These are phyloP conservation scores for Platismatia glauca DNA, from an alignment of 495 filamentous ascomycete species.

Conservation along the genomic window DNA sequence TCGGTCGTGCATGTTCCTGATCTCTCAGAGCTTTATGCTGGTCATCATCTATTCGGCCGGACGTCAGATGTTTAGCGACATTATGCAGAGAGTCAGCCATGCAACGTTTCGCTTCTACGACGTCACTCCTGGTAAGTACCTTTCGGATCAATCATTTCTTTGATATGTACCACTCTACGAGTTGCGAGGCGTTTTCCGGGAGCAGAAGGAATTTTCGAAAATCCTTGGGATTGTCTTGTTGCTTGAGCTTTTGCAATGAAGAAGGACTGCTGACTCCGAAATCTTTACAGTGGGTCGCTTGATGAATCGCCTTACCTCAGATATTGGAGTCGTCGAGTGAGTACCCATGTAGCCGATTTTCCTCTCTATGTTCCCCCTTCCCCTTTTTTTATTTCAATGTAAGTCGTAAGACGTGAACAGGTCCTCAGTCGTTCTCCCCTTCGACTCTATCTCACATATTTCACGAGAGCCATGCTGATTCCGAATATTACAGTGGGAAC, in stretches of 20 bases:
- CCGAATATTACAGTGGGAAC: constrained; percentile 38
- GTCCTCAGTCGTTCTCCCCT: not conserved
- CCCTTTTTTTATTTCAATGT: not conserved
- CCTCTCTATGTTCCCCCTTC: not conserved
- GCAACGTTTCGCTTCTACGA: constrained; percentile 85
- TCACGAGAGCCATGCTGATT: not conserved
- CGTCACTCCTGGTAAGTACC: constrained; percentile 49
- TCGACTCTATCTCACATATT: not conserved
- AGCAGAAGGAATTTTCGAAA: too few relatives aligned
- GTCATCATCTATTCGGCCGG: constrained; percentile 67
- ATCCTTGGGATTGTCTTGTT: too few relatives aligned
- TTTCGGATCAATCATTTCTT: not conserved
- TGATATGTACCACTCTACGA: too few relatives aligned
- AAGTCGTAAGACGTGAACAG: not conserved
- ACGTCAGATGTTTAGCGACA: constrained; percentile 58
- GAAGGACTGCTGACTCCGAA: not conserved
- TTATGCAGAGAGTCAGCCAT: constrained; percentile 59
- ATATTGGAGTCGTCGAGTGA: constrained; percentile 68
- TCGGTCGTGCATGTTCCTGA: constrained; percentile 45
- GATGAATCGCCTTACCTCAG: constrained; percentile 80
- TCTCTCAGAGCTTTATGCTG: constrained; percentile 52
- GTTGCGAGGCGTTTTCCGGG: not conserved
- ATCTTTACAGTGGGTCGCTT: constrained; percentile 54
- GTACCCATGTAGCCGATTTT: not conserved
- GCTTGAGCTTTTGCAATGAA: too few relatives aligned